These are phyloP conservation scores for Mortierella antarctica DNA, from an alignment of 192 early-diverging fungal genomes.

Conservation along the genomic window DNA sequence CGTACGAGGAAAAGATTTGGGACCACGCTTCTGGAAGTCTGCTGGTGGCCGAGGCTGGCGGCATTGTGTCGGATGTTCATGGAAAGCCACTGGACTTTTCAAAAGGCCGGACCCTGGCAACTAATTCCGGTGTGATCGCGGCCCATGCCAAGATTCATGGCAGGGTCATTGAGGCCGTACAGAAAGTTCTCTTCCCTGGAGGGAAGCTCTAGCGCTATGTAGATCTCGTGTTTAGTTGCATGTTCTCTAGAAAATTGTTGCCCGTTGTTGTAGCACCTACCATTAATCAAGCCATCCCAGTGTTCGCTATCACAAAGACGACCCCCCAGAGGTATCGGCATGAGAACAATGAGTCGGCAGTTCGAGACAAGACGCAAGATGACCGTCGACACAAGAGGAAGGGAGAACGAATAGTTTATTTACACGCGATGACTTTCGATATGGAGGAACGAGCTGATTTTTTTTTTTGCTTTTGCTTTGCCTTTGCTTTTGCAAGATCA, in stretches of 20 bases:
- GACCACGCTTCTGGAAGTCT: constrained; percentile 96
- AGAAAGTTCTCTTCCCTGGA: constrained; percentile 61
- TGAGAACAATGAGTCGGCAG: too few relatives aligned
- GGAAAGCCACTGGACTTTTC: constrained; percentile 93
- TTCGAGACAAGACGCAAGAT: too few relatives aligned
- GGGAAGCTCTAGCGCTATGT: constrained; percentile 37
- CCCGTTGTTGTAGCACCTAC: too few relatives aligned
- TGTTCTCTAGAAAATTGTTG: background rate
- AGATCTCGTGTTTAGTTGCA: background rate
- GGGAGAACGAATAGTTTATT: too few relatives aligned
- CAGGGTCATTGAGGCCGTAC: constrained; percentile 82
- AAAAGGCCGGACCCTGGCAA: constrained; percentile 80
- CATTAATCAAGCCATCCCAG: too few relatives aligned
- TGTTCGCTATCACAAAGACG: too few relatives aligned
- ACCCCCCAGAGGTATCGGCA: too few relatives aligned
- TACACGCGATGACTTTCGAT: too few relatives aligned
- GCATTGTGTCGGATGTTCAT: constrained; percentile 83
- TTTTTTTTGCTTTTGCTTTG: background rate
- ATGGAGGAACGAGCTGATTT: too few relatives aligned
- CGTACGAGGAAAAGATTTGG: constrained; percentile 99
- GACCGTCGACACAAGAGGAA: too few relatives aligned
- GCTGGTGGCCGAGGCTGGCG: constrained; percentile 93
- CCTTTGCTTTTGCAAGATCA: too few relatives aligned
- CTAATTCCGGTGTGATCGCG: constrained; percentile 93
- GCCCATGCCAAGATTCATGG: constrained; percentile 79